Evolutionary conservation across 352 stramenopile species (phyloP), one percentile per base, ranked within the genome.

Genomic region (Globisporangium perplexum): DNA sequence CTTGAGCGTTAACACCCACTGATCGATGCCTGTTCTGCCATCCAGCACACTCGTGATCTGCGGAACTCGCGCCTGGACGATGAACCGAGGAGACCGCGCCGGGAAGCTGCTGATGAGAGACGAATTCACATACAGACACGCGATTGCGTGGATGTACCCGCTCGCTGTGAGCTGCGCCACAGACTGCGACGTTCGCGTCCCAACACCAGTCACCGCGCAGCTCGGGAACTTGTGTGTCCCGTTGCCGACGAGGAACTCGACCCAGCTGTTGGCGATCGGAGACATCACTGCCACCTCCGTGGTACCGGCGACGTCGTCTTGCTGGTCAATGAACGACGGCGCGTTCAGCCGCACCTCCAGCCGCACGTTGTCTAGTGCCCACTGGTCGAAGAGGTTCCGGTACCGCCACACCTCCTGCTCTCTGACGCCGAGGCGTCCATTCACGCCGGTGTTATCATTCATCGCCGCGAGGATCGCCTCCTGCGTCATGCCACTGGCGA

Each of bases 381-480:
- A 88, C 60, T 90, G 80, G 33, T 90, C 80, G 47, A 88, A 88
- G 22, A 90, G 59, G 43, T 90, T 90, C 1, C 72, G 69, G 57
- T 86, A 81, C 10, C 50, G 68, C 76, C 79, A 90, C 2, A 81
- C 58, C 28, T 82, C 71, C 0, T 57, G 68, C 42, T 85, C 79
- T 2, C 60, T 26, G 1, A 56, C 10, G 2, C 71, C 70, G 28
- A 84, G 39, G n/a, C 54, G 47, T 1, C 72, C 69, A 38, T 68
- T 59, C 2, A 71, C 54, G 42, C 66, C 68, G 3, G 68, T 81
- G 4, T 63, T 31, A 23, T 86, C 73, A 57, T 86, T 85, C 47
- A 66, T 69, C 36, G 50, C 64, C 6, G 57, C 38, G 4, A 69
- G 39, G 1, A 87, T 50, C n/a, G 58, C 51, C 1, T 53, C 53